phyloP scores from a whole-genome alignment of 2,329 filamentous ascomycete genomes.

The Aspergillus melleus region DNA sequence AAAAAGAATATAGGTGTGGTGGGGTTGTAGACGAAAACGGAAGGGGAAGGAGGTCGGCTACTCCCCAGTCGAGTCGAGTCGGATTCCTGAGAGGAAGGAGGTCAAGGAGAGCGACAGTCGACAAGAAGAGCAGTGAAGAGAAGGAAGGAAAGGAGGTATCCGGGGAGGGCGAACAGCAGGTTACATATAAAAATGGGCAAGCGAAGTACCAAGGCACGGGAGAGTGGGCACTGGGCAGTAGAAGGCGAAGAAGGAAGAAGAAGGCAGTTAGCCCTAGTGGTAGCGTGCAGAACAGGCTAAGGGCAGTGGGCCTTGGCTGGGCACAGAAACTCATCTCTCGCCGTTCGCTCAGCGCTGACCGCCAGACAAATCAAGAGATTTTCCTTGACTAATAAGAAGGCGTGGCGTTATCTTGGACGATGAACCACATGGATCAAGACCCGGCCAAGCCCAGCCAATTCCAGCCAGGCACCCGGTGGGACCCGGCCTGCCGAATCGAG shows the following conservation, averaged over 20 bases:
- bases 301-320: not conserved
- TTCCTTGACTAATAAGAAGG: slow-evolving; percentile 9
- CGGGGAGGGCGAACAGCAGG: not conserved
- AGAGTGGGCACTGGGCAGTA: not conserved
- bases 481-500: not conserved
- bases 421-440: slow-evolving; percentile 4
- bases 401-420: slow-evolving; percentile 10
- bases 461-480: not conserved
- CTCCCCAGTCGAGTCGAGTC: not conserved
- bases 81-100: not conserved
- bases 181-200: not conserved
- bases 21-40: not conserved
- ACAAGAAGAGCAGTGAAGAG: not conserved
- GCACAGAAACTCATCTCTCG: not conserved
- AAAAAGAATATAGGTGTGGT: not conserved
- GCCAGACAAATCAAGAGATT: slow-evolving; percentile 1
- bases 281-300: not conserved
- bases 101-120: not conserved
- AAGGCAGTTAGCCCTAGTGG: not conserved
- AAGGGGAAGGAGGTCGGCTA: not conserved
- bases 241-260: not conserved
- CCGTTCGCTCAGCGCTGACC: not conserved
- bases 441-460: not conserved
- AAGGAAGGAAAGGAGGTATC: not conserved
- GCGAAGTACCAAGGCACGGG: too few relatives aligned